Conservation (phyloP, 768 basidiomycete genomes). For the Amanita muscaria region DNA sequence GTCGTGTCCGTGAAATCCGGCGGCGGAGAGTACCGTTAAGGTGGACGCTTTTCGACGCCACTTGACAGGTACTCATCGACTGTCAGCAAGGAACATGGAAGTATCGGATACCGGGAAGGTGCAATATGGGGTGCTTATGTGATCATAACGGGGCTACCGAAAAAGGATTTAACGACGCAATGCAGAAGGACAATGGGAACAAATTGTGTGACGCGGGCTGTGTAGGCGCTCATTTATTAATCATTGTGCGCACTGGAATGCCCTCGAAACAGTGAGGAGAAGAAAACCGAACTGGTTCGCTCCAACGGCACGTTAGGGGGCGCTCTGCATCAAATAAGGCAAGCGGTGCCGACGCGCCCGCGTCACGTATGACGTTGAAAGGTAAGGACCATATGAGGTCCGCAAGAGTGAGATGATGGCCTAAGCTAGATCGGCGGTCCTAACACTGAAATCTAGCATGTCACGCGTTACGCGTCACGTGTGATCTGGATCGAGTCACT, state of each 20-base stretch:
- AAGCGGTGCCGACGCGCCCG: neutral
- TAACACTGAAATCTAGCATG: neutral
- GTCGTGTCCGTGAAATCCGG: no score
- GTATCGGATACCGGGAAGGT: conserved; percentile 5
- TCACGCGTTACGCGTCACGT: conserved; percentile 8
- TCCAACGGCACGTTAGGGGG: neutral
- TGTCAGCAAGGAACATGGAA: neutral
- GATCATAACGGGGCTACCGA: neutral
- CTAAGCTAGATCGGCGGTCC: neutral
- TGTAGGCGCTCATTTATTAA: neutral
- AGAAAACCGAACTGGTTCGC: conserved; percentile 1
- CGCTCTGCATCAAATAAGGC: neutral
- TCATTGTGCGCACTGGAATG: neutral
- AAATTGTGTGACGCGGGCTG: neutral
- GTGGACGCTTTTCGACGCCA: no score
- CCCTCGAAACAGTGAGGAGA: no score
- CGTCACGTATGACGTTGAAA: neutral
- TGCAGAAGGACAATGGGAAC: neutral
- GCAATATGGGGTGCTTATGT: neutral
- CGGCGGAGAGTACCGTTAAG: no score
- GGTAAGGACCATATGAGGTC: neutral
- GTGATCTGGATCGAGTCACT: conserved; percentile 24
- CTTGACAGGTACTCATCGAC: no score
- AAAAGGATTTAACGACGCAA: neutral
- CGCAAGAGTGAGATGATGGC: no score